These are phyloP conservation scores for Coemansia sp. DNA, from an alignment of 192 early-diverging fungal genomes.

Conservation along the genomic window DNA sequence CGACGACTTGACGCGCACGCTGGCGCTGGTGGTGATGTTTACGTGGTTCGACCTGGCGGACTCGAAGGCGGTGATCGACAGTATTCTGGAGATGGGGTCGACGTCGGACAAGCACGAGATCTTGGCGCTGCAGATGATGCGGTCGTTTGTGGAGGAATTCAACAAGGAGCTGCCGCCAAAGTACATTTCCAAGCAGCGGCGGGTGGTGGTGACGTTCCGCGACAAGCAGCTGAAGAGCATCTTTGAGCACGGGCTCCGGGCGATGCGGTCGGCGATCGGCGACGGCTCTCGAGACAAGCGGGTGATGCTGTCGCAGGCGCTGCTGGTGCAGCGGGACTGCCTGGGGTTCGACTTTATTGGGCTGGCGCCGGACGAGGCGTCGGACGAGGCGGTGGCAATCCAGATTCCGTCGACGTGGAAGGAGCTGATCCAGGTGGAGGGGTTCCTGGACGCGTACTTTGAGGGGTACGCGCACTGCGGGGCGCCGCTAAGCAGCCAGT, in stretches of 20 bases:
- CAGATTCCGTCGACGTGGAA: constrained; percentile 85
- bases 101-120: constrained; percentile 54
- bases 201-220: constrained; percentile 63
- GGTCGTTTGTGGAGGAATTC: constrained; percentile 74
- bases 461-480: constrained; percentile 64
- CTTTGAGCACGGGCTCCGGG: constrained; percentile 50
- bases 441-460: constrained; percentile 73
- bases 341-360: constrained; percentile 84
- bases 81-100: constrained; percentile 36
- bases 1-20: constrained; percentile 46
- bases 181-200: constrained; percentile 69
- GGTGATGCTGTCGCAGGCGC: constrained; percentile 50
- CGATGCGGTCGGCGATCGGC: constrained; percentile 40
- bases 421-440: constrained; percentile 66
- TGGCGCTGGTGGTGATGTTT: constrained; percentile 57
- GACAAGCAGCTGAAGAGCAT: constrained; percentile 64
- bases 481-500: constrained; percentile 62
- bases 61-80: constrained; percentile 38
- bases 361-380: constrained; percentile 73
- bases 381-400: constrained; percentile 70
- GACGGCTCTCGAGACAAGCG: constrained; percentile 47
- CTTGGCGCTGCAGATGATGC: constrained; percentile 69
- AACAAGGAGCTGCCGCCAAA: constrained; percentile 63
- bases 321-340: constrained; percentile 69
- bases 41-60: constrained; percentile 53